Evolutionary conservation across 2,329 filamentous ascomycete genomes (phyloP).

Genomic region (Plenodomus lindquistii): DNA sequence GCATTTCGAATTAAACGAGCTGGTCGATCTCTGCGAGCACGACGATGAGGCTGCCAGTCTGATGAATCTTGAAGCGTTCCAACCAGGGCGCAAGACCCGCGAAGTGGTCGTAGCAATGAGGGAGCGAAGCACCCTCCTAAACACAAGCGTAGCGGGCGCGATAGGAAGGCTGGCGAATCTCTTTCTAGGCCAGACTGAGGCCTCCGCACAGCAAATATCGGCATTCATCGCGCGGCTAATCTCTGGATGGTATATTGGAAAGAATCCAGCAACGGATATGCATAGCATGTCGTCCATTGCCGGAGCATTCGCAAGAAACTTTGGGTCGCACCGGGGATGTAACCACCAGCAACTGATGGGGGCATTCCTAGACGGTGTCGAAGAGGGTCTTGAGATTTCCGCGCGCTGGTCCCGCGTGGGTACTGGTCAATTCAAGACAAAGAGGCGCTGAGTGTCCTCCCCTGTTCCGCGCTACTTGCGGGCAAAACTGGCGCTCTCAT

Average conservation of each 20-base stretch:
- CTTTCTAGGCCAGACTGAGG: background rate
- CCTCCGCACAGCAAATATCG: background rate
- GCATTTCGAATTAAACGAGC: background rate
- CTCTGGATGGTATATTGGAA: background rate
- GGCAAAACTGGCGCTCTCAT: no score
- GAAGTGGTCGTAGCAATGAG: background rate
- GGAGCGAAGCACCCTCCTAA: background rate
- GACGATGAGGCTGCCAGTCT: background rate
- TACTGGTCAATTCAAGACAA: background rate
- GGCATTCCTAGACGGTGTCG: background rate
- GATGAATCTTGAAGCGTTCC: background rate
- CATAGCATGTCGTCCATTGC: background rate
- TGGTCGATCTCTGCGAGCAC: background rate
- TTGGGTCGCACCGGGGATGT: background rate
- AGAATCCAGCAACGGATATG: background rate
- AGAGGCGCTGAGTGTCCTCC: no score
- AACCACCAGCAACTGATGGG: background rate
- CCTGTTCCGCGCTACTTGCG: no score
- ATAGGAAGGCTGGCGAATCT: background rate
- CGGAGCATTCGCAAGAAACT: background rate
- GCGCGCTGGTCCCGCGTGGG: background rate
- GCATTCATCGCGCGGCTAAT: background rate
- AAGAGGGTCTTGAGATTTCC: background rate
- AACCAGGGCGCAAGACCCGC: background rate
- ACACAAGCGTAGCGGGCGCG: background rate